Evolutionary conservation across 139 green algal genomes (phyloP), one percentile per base, ranked within the genome.

Genomic region (Chlorella ohadii): DNA sequence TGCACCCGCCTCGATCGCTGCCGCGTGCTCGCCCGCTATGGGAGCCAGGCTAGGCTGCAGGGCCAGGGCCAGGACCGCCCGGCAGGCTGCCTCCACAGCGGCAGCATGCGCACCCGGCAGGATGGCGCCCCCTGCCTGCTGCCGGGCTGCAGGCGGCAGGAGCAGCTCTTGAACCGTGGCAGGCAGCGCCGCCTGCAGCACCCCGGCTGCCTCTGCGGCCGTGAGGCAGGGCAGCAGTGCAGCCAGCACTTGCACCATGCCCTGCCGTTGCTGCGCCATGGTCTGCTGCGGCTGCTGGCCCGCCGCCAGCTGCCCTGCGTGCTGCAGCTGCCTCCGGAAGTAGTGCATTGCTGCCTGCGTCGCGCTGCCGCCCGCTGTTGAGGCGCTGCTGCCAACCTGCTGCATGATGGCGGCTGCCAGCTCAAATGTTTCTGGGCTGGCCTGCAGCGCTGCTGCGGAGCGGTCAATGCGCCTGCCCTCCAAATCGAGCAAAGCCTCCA

Each of bases 1-100:
- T 39, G 71, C 39, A 6, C 38, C 41, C 3, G 63, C 28, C 63
- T 34, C 28, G 3, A 20, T 1, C 3, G 63, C 67, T 20, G 36
- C 34, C 20, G 9, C 34, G 5, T 61, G 33, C 27, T 82, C 76
- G 27, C 20, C 59, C 2, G 76, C 76, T n/a, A 82, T 31, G 36
- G 76, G 59, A 7, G 76, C 38, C 27, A 59, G 25, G 36, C 16
- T 36, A 17, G 59, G 76, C 33, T 72, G 76, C 59, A 82, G 76
- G 3, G 57, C 76, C 76, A 82, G 76, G 22, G 39, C 17, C 23
- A 25, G 59, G 16, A 63, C 76, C 20, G 76, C 76, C 16, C 76
- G 76, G 59, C 76, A 82, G 31, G 76, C 59, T 7, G 76, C 76
- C 36, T 82, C 76, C 11, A 82, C 59, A 3, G 76, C 76, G 9